Evolutionary conservation across 2,329 filamentous ascomycete species (phyloP), one percentile per base, ranked within the genome.

Genomic region (Clonostachys chloroleuca): DNA sequence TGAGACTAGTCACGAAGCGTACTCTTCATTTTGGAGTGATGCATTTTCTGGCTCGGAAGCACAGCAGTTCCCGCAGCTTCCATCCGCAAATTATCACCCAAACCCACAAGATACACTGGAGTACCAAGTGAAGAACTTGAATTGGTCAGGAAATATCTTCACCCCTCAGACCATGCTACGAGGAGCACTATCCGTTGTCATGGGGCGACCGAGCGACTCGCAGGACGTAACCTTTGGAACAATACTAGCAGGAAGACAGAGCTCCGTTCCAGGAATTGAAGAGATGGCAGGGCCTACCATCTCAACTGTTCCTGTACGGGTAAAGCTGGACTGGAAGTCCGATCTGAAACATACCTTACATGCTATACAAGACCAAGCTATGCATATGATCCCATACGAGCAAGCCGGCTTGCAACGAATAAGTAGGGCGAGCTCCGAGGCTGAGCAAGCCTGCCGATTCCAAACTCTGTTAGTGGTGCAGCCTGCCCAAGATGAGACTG

Each of bases 271-370:
- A 1, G 53, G 53, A 10, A 51, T 61, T 5, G 49, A 54, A 13
- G 35, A 42, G n/a, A 48, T 59, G 3, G 47, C 51, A 6, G 59
- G 53, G 0, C 58, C 59, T 12, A 55, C 54, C 1, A 55, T 62
- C 20, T 49, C 54, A 17, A 57, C 54, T 4, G 51, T 60, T 1
- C 58, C 57, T 5, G 30, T 59, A 8, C 50, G 54, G 2, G 45
- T 47, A 8, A 17, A 14, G 5, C n/a, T 42, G 20, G 33, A 42
- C 7, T n/a, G 17, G 46, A 46, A 13, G 6, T n/a, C 47, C 8
- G 43, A 18, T 1, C 50, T 56, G 2, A 14, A 42, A 0, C 47
- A 54, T 1, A 45, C 50, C 30, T 42, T 59, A 1, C 10, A 45
- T 1, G 16, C 40, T 0, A 18, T 58, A 1, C 57, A 58, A 16